phyloP scores from a whole-genome alignment of 1,284 basidiomycete species.

The Ustilago shanxiensis region DNA sequence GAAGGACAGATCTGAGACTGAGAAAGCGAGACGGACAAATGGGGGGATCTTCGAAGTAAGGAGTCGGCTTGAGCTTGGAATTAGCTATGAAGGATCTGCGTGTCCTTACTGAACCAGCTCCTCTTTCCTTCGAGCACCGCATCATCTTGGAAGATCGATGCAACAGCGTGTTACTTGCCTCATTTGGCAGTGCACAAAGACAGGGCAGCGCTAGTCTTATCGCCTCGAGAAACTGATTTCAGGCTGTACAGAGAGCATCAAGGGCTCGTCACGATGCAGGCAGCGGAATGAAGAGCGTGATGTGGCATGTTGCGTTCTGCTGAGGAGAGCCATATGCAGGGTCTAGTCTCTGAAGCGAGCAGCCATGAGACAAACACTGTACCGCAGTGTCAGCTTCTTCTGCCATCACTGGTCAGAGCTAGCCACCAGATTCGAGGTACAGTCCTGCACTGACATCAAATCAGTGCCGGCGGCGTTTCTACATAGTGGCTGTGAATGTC shows the following conservation, averaged over 20 bases:
- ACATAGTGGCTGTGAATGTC: background rate
- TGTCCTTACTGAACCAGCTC: slow-evolving; percentile 10
- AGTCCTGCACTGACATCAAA: too few species aligned
- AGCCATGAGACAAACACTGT: slow-evolving; percentile 4
- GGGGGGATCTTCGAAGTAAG: slow-evolving; percentile 40
- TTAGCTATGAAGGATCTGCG: slow-evolving; percentile 4
- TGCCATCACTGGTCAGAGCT: background rate
- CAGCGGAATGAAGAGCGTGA: slow-evolving; percentile 11
- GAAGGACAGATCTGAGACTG: background rate
- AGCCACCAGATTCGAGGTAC: too few species aligned
- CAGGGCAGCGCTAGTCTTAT: background rate
- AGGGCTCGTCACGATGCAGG: slow-evolving; percentile 19
- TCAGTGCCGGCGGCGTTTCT: background rate
- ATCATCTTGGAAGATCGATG: background rate
- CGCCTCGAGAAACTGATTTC: background rate
- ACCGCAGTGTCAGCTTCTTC: background rate
- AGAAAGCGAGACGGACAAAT: background rate
- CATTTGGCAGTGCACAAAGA: slow-evolving; percentile 1
- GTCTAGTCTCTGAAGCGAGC: slow-evolving; percentile 12
- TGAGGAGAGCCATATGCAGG: slow-evolving; percentile 14
- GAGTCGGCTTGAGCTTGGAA: slow-evolving; percentile 15
- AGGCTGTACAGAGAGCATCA: background rate
- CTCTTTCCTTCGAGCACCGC: background rate
- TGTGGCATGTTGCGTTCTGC: background rate
- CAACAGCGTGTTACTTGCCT: background rate